Evolutionary conservation across 495 filamentous ascomycete genomes (phyloP).

Genomic region (Amorphotheca resinae): DNA sequence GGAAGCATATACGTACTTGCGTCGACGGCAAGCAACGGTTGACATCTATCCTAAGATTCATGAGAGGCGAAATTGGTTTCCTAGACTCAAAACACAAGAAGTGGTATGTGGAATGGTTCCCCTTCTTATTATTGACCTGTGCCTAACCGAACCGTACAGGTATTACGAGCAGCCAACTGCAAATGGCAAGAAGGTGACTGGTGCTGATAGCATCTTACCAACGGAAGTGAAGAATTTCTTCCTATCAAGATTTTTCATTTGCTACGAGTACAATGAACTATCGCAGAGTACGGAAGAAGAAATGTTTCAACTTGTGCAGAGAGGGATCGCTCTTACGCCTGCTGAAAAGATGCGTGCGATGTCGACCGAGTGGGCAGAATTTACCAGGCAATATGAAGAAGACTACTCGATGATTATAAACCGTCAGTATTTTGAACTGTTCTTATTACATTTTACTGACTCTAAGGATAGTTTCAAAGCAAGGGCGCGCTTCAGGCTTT

Average conservation of each 20-base stretch:
- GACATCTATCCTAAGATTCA: conserved; percentile 32
- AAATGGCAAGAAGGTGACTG: conserved; percentile 11
- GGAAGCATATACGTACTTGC: conserved; percentile 21
- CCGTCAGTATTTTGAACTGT: conserved; percentile 16
- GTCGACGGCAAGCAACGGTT: conserved; percentile 41
- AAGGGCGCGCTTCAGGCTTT: conserved; percentile 25
- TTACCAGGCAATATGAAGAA: conserved; percentile 28
- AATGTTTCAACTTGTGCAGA: conserved; percentile 35
- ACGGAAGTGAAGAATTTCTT: conserved; percentile 24
- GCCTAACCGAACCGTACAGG: conserved; percentile 6
- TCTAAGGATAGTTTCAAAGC: conserved; percentile 20
- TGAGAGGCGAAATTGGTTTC: conserved; percentile 32
- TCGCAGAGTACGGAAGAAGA: conserved; percentile 33
- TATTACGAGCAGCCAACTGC: conserved; percentile 18
- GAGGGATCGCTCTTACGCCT: conserved; percentile 31
- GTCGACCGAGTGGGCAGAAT: conserved; percentile 32
- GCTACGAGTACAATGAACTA: conserved; percentile 30
- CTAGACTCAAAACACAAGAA: conserved; percentile 24
- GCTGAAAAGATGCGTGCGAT: conserved; percentile 38
- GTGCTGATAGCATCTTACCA: conserved; percentile 22
- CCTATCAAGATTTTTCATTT: conserved; percentile 25
- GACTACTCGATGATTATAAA: conserved; percentile 26
- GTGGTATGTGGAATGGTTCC: conserved; percentile 17
- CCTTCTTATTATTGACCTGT: background rate
- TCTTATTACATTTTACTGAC: background rate